phyloP scores from a whole-genome alignment of 2,329 filamentous ascomycete species.

The Beauveria scarabaeidicola region DNA sequence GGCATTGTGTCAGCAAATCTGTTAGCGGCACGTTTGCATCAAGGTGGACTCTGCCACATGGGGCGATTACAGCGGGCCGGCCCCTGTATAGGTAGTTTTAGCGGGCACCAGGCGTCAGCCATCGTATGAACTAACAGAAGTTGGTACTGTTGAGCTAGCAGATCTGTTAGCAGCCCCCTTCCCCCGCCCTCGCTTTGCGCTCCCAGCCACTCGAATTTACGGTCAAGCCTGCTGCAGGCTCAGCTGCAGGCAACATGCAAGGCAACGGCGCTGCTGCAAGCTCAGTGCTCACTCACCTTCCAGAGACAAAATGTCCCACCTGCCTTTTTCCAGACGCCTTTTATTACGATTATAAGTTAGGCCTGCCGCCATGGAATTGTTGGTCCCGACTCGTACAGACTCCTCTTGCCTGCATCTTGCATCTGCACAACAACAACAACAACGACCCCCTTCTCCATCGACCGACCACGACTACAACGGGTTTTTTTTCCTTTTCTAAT shows the following conservation, averaged over 20 bases:
- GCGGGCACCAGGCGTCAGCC: neutral
- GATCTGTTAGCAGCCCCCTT: neutral
- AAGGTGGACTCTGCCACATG: neutral
- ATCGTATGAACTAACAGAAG: neutral
- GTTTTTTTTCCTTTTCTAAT: neutral
- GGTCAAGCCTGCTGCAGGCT: conserved; percentile 13
- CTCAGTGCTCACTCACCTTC: too few species aligned
- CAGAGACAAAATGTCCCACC: neutral
- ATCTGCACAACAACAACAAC: conserved; percentile 7
- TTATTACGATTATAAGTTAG: too few species aligned
- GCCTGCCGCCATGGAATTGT: neutral
- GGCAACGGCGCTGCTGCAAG: neutral
- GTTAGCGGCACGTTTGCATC: neutral
- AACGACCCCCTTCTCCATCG: conserved; percentile 1
- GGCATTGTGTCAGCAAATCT: neutral
- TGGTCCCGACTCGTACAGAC: conserved; percentile 1
- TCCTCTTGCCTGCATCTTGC: conserved; percentile 10
- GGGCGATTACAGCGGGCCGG: neutral
- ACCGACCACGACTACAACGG: neutral
- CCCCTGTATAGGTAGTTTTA: neutral
- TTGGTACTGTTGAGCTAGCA: neutral
- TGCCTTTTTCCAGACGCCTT: too few species aligned
- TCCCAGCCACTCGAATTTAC: conserved; percentile 26
- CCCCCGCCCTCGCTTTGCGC: conserved; percentile 7
- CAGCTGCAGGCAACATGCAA: neutral